Conservation (phyloP, 2,329 filamentous ascomycete genomes). For the Fonsecaea nubica region DNA sequence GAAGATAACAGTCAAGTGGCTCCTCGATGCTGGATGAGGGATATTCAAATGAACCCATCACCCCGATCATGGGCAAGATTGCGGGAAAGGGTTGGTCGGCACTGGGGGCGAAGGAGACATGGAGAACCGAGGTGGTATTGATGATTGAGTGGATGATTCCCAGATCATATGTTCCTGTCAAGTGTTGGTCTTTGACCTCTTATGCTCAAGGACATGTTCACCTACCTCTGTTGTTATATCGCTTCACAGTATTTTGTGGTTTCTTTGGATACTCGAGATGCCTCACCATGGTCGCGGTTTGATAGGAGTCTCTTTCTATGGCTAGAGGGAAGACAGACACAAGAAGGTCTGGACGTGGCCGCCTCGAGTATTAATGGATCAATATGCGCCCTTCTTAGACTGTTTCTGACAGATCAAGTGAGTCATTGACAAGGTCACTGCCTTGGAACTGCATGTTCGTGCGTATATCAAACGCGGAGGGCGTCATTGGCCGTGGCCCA, state of each 20-base stretch:
- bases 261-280: slow-evolving; percentile 66
- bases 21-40: slow-evolving; percentile 68
- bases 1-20: slow-evolving; percentile 77
- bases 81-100: slow-evolving; percentile 72
- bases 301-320: not conserved
- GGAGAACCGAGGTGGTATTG: slow-evolving; percentile 74
- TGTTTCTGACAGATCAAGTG: slow-evolving; percentile 5
- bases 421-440: slow-evolving; percentile 5
- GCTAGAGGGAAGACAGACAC: not conserved
- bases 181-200: not conserved
- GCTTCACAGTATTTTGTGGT: slow-evolving; percentile 69
- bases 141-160: slow-evolving; percentile 76
- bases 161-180: slow-evolving; percentile 72
- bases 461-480: slow-evolving; percentile 30
- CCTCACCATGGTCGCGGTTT: slow-evolving; percentile 47
- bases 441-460: not conserved
- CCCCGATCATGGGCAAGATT: slow-evolving; percentile 83
- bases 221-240: slow-evolving; percentile 69
- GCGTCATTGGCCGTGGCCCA: slow-evolving; percentile 24
- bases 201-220: not conserved
- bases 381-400: not conserved
- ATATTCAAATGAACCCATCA: slow-evolving; percentile 73
- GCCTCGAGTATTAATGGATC: not conserved
- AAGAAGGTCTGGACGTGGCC: not conserved
- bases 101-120: slow-evolving; percentile 76